Conservation (phyloP, 345 rosid species). For the Hypericum androsaemum region DNA sequence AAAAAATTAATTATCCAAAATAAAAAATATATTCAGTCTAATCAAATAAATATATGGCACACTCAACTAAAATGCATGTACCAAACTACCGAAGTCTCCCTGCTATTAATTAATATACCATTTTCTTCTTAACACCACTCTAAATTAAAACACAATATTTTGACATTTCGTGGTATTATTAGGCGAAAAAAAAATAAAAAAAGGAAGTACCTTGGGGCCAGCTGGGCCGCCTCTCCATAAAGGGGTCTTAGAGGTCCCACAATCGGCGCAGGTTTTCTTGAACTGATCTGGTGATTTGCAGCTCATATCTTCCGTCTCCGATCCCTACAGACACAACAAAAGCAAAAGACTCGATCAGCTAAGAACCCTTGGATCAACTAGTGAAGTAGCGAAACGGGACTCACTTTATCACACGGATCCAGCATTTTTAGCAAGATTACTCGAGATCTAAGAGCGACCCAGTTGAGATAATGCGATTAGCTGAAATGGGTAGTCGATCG, state of each 20-base stretch:
- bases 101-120: too few species aligned
- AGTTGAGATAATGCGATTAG: neutral
- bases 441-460: constrained; percentile 17
- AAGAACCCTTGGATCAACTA: constrained; percentile 4
- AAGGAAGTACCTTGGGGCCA: neutral
- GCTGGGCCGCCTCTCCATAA: constrained; percentile 4
- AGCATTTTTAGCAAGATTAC: constrained; percentile 5
- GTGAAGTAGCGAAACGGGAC: neutral
- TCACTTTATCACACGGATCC: constrained; percentile 25
- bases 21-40: neutral
- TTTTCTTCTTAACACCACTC: too few species aligned
- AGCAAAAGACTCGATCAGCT: neutral
- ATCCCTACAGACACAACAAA: neutral
- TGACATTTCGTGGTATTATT: too few species aligned
- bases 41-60: too few species aligned
- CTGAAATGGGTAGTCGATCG: constrained; percentile 1
- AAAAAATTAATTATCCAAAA: neutral
- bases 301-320: neutral
- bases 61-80: too few species aligned
- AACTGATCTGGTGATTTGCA: too few species aligned
- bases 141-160: too few species aligned
- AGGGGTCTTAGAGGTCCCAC: neutral
- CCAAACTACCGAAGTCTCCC: too few species aligned
- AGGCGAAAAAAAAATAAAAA: too few species aligned
- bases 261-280: constrained; percentile 4